Percentiles rank a stretch among this genome's conserved stretches.
Evolutionary conservation across 2,329 filamentous ascomycete genomes (phyloP).

Genomic region (Pseudofabraea citricarpa): DNA sequence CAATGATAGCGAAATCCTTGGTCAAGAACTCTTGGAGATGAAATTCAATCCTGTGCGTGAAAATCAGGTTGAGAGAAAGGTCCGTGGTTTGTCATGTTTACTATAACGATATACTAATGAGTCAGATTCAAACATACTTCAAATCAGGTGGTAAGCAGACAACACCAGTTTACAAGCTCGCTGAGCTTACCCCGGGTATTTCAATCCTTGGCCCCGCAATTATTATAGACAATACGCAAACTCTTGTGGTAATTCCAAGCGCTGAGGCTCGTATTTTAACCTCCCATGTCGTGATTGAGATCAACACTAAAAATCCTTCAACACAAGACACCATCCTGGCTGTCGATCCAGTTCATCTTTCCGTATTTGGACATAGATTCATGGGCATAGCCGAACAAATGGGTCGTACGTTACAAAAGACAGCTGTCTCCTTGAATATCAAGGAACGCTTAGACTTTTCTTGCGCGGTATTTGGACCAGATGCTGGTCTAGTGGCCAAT

Average conservation of each 20-base stretch:
- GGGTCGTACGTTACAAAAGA: constrained; percentile 72
- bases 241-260: constrained; percentile 65
- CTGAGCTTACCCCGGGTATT: constrained; percentile 65
- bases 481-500: constrained; percentile 70
- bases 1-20: background rate
- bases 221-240: constrained; percentile 81
- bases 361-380: constrained; percentile 73
- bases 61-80: background rate
- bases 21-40: constrained; percentile 1
- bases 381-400: constrained; percentile 83
- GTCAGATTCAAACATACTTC: background rate
- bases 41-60: background rate
- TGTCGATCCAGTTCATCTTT: constrained; percentile 69
- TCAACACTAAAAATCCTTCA: too few relatives aligned
- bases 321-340: too few relatives aligned
- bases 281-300: constrained; percentile 81
- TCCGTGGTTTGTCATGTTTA: background rate
- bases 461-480: constrained; percentile 70
- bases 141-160: background rate
- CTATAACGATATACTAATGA: too few relatives aligned
- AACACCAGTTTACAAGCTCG: constrained; percentile 76
- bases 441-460: constrained; percentile 79
- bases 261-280: constrained; percentile 48
- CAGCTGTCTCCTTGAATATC: constrained; percentile 70
- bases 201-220: constrained; percentile 75